Percentiles rank a stretch among this genome's conserved stretches.
Conservation (phyloP, 768 basidiomycete genomes). For the Boletus eberwhitei region DNA sequence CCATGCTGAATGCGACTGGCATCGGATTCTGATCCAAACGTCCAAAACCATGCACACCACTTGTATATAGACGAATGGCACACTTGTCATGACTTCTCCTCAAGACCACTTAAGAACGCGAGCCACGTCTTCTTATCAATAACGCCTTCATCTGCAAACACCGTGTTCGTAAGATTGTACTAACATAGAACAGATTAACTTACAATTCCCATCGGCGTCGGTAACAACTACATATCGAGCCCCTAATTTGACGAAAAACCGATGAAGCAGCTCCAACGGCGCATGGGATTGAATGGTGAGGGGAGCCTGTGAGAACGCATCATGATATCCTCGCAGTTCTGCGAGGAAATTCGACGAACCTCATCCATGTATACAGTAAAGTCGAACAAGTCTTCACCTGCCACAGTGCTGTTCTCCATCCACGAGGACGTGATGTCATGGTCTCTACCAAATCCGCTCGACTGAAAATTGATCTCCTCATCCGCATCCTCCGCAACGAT, state of each 20-base stretch:
- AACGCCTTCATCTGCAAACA: slow-evolving; percentile 70
- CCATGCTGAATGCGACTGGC: neutral
- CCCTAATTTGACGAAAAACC: slow-evolving; percentile 91
- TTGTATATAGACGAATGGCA: neutral
- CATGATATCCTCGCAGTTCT: neutral
- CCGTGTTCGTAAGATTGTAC: neutral
- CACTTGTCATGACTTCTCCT: slow-evolving; percentile 44
- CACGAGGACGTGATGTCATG: slow-evolving; percentile 53
- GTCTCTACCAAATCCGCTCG: slow-evolving; percentile 38
- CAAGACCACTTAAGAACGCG: slow-evolving; percentile 74
- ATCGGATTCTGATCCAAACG: neutral
- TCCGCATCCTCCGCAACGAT: slow-evolving; percentile 75
- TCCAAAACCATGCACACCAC: neutral
- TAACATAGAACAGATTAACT: slow-evolving; percentile 23
- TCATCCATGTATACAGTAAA: slow-evolving; percentile 91
- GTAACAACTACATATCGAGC: slow-evolving; percentile 86
- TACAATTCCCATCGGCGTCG: slow-evolving; percentile 80
- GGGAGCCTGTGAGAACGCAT: slow-evolving; percentile 59
- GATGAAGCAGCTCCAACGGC: slow-evolving; percentile 89
- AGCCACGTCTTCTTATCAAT: slow-evolving; percentile 97
- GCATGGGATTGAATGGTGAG: slow-evolving; percentile 80
- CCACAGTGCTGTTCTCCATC: slow-evolving; percentile 33
- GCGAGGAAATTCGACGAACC: slow-evolving; percentile 37
- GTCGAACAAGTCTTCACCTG: slow-evolving; percentile 59
- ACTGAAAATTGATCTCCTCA: slow-evolving; percentile 62